Conservation (phyloP, 257 asterid genomes). For the Petunia secreta region DNA sequence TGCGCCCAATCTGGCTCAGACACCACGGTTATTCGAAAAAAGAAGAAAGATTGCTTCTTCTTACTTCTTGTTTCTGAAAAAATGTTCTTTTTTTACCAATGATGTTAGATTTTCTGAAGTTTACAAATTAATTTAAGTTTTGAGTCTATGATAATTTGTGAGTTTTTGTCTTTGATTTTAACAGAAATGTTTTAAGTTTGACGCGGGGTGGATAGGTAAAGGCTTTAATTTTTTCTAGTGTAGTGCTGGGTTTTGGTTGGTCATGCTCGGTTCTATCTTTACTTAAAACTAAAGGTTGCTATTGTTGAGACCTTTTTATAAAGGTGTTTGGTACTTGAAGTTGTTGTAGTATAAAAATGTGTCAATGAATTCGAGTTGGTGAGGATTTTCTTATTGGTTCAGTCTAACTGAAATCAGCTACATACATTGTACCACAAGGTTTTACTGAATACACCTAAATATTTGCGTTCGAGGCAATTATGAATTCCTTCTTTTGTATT, state of each 20-base stretch:
- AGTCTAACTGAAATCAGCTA: background rate
- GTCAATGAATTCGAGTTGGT: constrained; percentile 24
- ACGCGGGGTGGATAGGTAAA: background rate
- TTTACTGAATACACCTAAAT: background rate
- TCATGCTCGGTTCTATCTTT: constrained; percentile 38
- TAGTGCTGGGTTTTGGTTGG: constrained; percentile 37
- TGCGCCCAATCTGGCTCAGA: too few species aligned
- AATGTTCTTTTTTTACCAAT: background rate
- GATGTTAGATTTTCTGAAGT: background rate
- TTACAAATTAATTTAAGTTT: background rate
- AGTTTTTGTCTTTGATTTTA: background rate
- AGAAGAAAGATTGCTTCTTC: background rate
- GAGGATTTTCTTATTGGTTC: background rate
- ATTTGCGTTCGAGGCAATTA: constrained; percentile 23
- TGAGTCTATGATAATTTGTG: background rate
- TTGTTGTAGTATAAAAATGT: constrained; percentile 26
- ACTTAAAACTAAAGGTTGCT: constrained; percentile 38
- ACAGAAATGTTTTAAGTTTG: background rate
- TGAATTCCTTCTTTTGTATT: constrained; percentile 19
- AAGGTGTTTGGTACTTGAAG: constrained; percentile 26
- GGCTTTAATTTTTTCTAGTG: background rate
- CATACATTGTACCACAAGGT: constrained; percentile 7
- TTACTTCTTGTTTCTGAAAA: too few species aligned
- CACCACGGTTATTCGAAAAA: too few species aligned
- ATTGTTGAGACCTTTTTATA: constrained; percentile 26